Evolutionary conservation across 1,139 yeast species (phyloP), one percentile per base, ranked within the genome.

Genomic region (Hanseniaspora gamundiae): DNA sequence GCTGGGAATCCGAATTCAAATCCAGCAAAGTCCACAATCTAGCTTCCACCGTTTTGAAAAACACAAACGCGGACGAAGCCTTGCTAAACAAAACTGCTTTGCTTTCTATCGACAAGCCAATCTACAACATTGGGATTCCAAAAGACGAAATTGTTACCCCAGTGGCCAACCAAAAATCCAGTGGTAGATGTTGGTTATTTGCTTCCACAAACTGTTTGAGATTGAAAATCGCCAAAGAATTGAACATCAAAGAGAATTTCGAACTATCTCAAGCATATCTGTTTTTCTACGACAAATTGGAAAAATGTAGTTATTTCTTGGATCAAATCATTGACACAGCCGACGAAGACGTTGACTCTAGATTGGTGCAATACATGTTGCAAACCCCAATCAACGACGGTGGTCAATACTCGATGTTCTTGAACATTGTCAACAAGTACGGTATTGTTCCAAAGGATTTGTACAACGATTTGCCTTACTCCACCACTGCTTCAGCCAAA

Each of bases 121-220:
- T 77, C 27, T 85, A 80, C 65, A 78, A 78, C 53, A 58, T 71
- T 45, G 72, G 72, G 43, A 75, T 84, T 28, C 74, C 74, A 33
- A 68, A 71, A 4, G 81, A 81, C 54, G 53, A 49, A 39, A 17
- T 33, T 13, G 87, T 87, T 2, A 59, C 77, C 2, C 91, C 93
- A 20, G 68, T 78, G 43, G 79, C 84, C 55, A 78, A 80, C 62
- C 95, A 85, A 62, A 73, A 74, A 56, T 61, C 73, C 31, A 75
- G 85, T 14, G 94, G 94, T 35, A 68, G 94, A 54, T 85, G 95
- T 62, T 85, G 94, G 94, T 69, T 85, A 51, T 84, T 84, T 62
- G 94, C 94, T 8, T 74, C 91, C 1, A 76, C 84, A 45, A 85
- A 84, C 54, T 73, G 80, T 43, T 65, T 84, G 53, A 69, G 94